phyloP scores from a whole-genome alignment of 2,329 filamentous ascomycete species.

The Verticillium isaacii region DNA sequence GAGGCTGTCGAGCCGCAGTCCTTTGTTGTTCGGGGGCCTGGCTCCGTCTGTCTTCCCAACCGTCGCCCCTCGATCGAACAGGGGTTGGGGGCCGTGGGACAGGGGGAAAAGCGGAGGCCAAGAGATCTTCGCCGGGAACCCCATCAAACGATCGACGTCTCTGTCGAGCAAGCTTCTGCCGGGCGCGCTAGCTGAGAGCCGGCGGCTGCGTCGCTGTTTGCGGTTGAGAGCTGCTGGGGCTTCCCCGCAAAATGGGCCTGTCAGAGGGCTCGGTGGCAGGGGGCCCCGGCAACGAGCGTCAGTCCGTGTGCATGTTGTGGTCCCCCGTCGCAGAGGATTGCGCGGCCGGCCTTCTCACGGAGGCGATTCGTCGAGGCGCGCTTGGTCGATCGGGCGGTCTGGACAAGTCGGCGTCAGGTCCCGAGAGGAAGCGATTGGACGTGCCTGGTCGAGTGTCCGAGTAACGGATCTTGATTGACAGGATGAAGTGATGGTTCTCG shows the following conservation, averaged over 20 bases:
- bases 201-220: background rate
- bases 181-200: background rate
- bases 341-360: background rate
- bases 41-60: background rate
- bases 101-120: background rate
- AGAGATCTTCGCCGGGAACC: background rate
- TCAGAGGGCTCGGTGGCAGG: background rate
- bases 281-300: background rate
- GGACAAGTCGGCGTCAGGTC: background rate
- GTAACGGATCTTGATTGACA: background rate
- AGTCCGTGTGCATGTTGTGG: background rate
- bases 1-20: background rate
- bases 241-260: background rate
- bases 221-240: background rate
- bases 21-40: background rate
- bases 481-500: background rate
- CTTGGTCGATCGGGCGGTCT: background rate
- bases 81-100: background rate
- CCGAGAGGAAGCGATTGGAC: background rate
- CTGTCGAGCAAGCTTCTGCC: background rate
- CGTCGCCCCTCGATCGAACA: background rate
- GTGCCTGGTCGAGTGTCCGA: background rate
- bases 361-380: background rate
- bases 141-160: background rate
- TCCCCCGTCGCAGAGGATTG: background rate